Evolutionary conservation across 768 basidiomycete species (phyloP), one percentile per base, ranked within the genome.

Genomic region (Boletus pseudopeckii): DNA sequence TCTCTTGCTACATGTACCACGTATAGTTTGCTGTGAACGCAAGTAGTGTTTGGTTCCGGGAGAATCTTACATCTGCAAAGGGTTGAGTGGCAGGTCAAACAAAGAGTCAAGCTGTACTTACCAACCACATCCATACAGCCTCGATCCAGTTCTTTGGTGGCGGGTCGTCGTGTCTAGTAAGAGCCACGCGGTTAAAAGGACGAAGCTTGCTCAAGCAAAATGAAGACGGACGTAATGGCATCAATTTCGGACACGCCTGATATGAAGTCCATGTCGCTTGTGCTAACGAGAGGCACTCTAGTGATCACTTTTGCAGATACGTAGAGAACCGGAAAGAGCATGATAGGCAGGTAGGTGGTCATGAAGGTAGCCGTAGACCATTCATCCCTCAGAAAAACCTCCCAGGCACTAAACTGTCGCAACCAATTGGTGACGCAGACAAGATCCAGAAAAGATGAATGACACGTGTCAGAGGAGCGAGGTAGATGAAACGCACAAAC

Each of bases 281-380:
- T 6, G 38, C 24, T 62, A 14, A 65, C 22, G 7, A 66, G 17
- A 6, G 51, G 48, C 14, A 18, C 56, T 20, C 26, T 38, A 3
- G 22, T 65, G 41, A 42, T n/a, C 28, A 58, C 11, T 51, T 69
- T 67, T 30, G 55, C 56, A 22, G 61, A 68, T 20, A 75, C 18
- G 60, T 74, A 81, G 30, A 82, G 60, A 36, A 77, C 39, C 10
- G 77, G 78, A 71, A 81, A 79, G 48, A 78, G 60, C 38, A 57
- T 60, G 51, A 74, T 50, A 17, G 75, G 72, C 11, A 76, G 44
- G 53, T 75, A 76, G 50, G 67, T 70, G 15, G 75, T 74, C 7
- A 74, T 56, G 53, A 76, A 76, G 7, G 64, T 67, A 44, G 62
- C 72, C 18, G 66, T 63, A 14, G 59, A 61, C 74, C 74, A 76